Evolutionary conservation across 1,139 yeast genomes (phyloP).

Genomic region (Pichia terricola): DNA sequence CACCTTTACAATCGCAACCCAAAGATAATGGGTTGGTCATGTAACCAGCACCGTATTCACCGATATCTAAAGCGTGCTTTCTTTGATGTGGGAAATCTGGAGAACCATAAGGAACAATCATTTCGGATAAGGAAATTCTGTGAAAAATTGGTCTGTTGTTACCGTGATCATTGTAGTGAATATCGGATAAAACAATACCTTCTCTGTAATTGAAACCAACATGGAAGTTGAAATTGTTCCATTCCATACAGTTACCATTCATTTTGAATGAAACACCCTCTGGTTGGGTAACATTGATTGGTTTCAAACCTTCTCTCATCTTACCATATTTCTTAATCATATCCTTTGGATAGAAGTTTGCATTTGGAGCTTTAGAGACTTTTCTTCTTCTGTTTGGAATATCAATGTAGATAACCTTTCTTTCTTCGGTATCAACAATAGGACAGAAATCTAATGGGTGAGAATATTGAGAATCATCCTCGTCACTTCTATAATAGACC

Average conservation of each 20-base stretch:
- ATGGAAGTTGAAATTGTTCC: slow-evolving; percentile 73
- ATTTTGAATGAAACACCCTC: slow-evolving; percentile 71
- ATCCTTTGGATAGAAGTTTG: slow-evolving; percentile 61
- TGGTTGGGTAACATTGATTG: slow-evolving; percentile 66
- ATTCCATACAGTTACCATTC: slow-evolving; percentile 58
- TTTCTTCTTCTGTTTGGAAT: slow-evolving; percentile 69
- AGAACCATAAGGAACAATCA: slow-evolving; percentile 78
- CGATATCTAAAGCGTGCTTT: slow-evolving; percentile 79
- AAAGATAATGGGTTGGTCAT: slow-evolving; percentile 70
- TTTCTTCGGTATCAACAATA: slow-evolving; percentile 63
- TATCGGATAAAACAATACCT: slow-evolving; percentile 71
- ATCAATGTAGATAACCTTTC: slow-evolving; percentile 62
- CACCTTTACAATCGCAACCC: slow-evolving; percentile 83
- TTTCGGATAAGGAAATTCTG: slow-evolving; percentile 68
- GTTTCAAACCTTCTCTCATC: slow-evolving; percentile 51
- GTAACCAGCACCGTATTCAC: slow-evolving; percentile 83
- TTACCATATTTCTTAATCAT: slow-evolving; percentile 53
- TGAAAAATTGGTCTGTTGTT: slow-evolving; percentile 64
- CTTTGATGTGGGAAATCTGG: slow-evolving; percentile 77
- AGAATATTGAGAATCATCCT: slow-evolving; percentile 74
- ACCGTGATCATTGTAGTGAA: slow-evolving; percentile 66
- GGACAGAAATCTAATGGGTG: slow-evolving; percentile 82
- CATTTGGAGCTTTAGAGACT: slow-evolving; percentile 55
- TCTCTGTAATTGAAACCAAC: slow-evolving; percentile 80
- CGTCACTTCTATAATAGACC: slow-evolving; percentile 68